Conservation (phyloP, 805 yeast genomes). For the Suhomyces pyralidae region DNA sequence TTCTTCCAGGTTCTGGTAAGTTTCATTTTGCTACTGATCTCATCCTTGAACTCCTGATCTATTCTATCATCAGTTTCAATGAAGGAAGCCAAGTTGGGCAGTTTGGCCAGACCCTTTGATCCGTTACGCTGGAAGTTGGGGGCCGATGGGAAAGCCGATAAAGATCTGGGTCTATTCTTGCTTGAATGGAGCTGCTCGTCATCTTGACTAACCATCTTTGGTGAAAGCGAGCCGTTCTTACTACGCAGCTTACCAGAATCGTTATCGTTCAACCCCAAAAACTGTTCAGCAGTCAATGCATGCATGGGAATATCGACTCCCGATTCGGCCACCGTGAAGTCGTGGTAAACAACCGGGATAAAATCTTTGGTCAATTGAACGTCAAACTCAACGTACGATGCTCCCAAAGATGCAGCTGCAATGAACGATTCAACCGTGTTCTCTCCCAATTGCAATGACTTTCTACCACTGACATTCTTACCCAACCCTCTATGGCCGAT, state of each 20-base stretch:
- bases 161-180: slow-evolving; percentile 36
- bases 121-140: slow-evolving; percentile 22
- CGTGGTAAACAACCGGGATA: slow-evolving; percentile 93
- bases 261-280: slow-evolving; percentile 52
- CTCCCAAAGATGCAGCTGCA: slow-evolving; percentile 95
- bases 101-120: slow-evolving; percentile 2
- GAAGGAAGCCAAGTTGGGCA: neutral
- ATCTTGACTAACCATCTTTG: slow-evolving; percentile 9
- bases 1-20: slow-evolving; percentile 85
- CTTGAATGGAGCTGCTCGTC: slow-evolving; percentile 32
- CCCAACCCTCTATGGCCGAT: slow-evolving; percentile 97
- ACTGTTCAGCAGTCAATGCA: slow-evolving; percentile 83
- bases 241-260: slow-evolving; percentile 6
- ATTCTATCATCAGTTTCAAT: slow-evolving; percentile 21
- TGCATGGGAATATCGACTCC: slow-evolving; percentile 98
- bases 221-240: neutral
- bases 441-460: slow-evolving; percentile 88
- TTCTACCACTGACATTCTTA: slow-evolving; percentile 68
- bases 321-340: slow-evolving; percentile 89
- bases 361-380: slow-evolving; percentile 90
- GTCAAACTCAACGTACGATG: slow-evolving; percentile 94
- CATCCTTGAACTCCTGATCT: slow-evolving; percentile 38
- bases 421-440: slow-evolving; percentile 93
- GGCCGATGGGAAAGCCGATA: slow-evolving; percentile 34
- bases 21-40: slow-evolving; percentile 63